Evolutionary conservation across 139 green algal genomes (phyloP).

Genomic region (Chlorella sp.): DNA sequence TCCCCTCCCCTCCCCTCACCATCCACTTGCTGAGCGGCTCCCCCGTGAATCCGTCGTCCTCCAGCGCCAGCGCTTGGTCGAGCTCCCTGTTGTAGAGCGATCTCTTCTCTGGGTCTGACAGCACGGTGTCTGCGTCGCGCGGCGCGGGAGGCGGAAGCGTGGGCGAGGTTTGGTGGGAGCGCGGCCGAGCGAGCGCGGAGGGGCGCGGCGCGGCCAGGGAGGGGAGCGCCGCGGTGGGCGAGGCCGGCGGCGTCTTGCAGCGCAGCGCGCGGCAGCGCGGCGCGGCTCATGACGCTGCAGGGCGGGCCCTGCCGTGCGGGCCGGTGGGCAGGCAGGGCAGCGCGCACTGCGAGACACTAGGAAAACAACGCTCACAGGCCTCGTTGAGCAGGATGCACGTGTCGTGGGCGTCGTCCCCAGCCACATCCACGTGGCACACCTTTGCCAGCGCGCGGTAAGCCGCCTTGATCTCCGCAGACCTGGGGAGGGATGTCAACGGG

Average conservation of each 20-base stretch:
- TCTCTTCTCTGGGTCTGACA: conserved; percentile 52
- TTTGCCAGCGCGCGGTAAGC: conserved; percentile 73
- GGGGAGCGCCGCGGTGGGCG: too few relatives aligned
- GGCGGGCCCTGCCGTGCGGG: background rate
- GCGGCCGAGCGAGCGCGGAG: too few relatives aligned
- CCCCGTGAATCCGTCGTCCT: conserved; percentile 75
- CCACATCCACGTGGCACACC: conserved; percentile 77
- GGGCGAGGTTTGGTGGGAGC: too few relatives aligned
- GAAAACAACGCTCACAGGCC: conserved; percentile 28
- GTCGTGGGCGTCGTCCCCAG: conserved; percentile 73
- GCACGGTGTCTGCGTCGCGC: conserved; percentile 19
- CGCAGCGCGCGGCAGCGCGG: too few relatives aligned
- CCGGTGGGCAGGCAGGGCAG: background rate
- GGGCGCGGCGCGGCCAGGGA: too few relatives aligned
- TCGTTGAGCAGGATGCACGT: conserved; percentile 91
- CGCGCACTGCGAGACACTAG: background rate
- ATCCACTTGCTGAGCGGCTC: conserved; percentile 82
- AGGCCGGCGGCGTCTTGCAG: too few relatives aligned
- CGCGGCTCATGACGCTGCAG: too few relatives aligned
- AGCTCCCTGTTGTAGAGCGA: conserved; percentile 67
- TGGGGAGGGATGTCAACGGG: background rate
- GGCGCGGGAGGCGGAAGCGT: too few relatives aligned
- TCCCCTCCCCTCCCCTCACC: too few relatives aligned
- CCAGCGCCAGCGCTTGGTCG: conserved; percentile 53
- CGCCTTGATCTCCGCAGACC: conserved; percentile 69